These are phyloP conservation scores for Fragilariopsis cylindrus DNA, from an alignment of 108 stramenopile species.

Conservation along the genomic window DNA sequence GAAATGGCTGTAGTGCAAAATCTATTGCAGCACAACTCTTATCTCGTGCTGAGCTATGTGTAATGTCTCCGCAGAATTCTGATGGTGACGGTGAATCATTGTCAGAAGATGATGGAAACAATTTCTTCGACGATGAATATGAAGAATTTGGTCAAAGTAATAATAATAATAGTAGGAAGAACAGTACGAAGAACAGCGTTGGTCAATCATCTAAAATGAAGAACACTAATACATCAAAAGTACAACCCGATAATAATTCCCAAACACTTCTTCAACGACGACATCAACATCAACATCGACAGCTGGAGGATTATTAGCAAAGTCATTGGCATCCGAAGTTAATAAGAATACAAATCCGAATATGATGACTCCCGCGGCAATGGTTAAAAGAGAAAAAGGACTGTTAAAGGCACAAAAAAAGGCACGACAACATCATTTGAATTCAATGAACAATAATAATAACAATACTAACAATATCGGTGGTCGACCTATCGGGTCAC, in stretches of 20 bases:
- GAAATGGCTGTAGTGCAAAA: background rate
- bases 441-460: background rate
- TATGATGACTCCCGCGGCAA: conserved; percentile 54
- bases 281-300: conserved; percentile 1
- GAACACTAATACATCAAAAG: background rate
- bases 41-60: conserved; percentile 19
- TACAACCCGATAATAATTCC: background rate
- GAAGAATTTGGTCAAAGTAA: conserved; percentile 31
- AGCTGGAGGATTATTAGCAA: conserved; percentile 41
- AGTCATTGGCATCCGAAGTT: conserved; percentile 61
- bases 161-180: background rate
- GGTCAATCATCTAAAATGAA: background rate
- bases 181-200: background rate
- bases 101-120: background rate
- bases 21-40: conserved; percentile 14
- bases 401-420: conserved; percentile 58
- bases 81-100: conserved; percentile 13
- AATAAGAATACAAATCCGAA: conserved; percentile 50
- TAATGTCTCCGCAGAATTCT: conserved; percentile 28
- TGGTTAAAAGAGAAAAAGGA: conserved; percentile 56
- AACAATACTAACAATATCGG: conserved; percentile 8
- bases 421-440: conserved; percentile 15
- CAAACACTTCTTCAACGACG: background rate
- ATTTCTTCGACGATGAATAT: conserved; percentile 29
- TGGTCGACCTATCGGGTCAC: conserved; percentile 38